Evolutionary conservation across 2,329 filamentous ascomycete genomes (phyloP).

Genomic region (Alternaria solani): DNA sequence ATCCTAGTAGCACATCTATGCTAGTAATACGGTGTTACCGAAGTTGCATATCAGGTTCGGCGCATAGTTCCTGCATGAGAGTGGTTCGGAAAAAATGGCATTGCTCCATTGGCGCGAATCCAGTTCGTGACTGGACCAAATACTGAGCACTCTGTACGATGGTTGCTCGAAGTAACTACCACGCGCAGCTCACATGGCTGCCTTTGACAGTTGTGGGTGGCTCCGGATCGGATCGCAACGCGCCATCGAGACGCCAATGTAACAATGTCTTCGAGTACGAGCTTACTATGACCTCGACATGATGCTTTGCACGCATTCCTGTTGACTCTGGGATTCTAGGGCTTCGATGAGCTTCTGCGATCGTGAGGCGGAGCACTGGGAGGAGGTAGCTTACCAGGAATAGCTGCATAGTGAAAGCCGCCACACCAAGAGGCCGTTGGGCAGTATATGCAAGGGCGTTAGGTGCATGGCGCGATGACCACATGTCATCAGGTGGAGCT

Average conservation of each 20-base stretch:
- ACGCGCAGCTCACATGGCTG: constrained; percentile 42
- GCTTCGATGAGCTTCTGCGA: not conserved
- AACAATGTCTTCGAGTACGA: constrained; percentile 20
- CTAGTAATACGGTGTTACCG: constrained; percentile 19
- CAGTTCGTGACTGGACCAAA: constrained; percentile 15
- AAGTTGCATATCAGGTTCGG: constrained; percentile 31
- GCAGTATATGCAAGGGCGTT: constrained; percentile 13
- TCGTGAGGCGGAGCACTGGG: not conserved
- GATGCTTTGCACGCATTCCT: not conserved
- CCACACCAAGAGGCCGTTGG: not conserved
- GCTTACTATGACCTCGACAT: not conserved
- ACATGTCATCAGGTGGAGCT: constrained; percentile 29
- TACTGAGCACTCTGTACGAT: constrained; percentile 27
- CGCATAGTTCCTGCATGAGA: constrained; percentile 39
- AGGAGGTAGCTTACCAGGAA: constrained; percentile 2
- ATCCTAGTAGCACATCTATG: constrained; percentile 10
- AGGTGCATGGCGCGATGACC: constrained; percentile 24
- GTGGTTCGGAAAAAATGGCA: constrained; percentile 11
- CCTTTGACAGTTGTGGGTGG: constrained; percentile 46
- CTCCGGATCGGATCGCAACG: constrained; percentile 40
- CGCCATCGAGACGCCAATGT: constrained; percentile 23
- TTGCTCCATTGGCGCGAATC: constrained; percentile 6
- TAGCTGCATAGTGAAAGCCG: not conserved
- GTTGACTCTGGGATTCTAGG: not conserved
- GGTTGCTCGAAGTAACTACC: constrained; percentile 30